phyloP scores from a whole-genome alignment of 1,139 yeast genomes.

The Pichia kudriavzevii region DNA sequence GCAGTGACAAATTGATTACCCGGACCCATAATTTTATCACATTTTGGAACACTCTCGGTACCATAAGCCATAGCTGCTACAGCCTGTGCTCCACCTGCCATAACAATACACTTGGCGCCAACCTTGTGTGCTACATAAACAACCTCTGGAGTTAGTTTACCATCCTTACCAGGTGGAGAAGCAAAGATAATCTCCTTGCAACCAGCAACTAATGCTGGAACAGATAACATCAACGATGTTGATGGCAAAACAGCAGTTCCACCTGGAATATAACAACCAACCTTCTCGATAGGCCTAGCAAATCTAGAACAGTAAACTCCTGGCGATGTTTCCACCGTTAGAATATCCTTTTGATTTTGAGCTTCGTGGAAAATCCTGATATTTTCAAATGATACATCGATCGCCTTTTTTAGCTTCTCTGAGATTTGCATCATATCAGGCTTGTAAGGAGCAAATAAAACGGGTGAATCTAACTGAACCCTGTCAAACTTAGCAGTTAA shows the following conservation, averaged over 20 bases:
- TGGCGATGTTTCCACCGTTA: slow-evolving; percentile 87
- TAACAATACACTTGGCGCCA: slow-evolving; percentile 80
- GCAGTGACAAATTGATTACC: slow-evolving; percentile 99
- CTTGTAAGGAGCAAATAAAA: slow-evolving; percentile 82
- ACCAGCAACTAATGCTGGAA: slow-evolving; percentile 98
- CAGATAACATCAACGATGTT: slow-evolving; percentile 96
- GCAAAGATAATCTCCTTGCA: slow-evolving; percentile 91
- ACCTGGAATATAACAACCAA: slow-evolving; percentile 95
- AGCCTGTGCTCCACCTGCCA: slow-evolving; percentile 99
- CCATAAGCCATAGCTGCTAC: slow-evolving; percentile 99
- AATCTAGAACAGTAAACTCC: slow-evolving; percentile 93
- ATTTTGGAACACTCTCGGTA: slow-evolving; percentile 83
- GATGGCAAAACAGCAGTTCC: slow-evolving; percentile 98
- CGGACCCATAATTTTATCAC: slow-evolving; percentile 96
- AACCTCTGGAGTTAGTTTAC: slow-evolving; percentile 91
- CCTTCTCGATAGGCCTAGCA: slow-evolving; percentile 88
- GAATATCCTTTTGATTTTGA: slow-evolving; percentile 62
- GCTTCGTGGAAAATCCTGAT: slow-evolving; percentile 92
- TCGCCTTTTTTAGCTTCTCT: slow-evolving; percentile 72
- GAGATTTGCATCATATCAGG: slow-evolving; percentile 66
- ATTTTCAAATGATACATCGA: slow-evolving; percentile 82
- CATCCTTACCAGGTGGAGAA: slow-evolving; percentile 95
- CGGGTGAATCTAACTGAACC: slow-evolving; percentile 63
- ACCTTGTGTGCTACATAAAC: slow-evolving; percentile 95
- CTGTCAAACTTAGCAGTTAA: slow-evolving; percentile 87